Base-by-base conservation (phyloP, 371 early-diverging fungal species). In the Chytridiales sp. region DNA sequence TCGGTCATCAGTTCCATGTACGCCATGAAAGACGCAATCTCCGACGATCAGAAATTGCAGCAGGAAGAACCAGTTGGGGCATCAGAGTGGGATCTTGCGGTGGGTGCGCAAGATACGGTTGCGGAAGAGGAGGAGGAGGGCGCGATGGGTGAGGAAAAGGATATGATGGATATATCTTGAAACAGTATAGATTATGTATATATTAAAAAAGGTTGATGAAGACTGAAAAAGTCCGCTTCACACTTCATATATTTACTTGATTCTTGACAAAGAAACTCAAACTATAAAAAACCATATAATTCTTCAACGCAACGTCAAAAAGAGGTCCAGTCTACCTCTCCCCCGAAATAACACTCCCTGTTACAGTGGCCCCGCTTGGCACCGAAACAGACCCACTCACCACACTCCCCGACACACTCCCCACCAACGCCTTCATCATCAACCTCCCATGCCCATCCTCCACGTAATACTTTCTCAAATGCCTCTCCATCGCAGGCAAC, bases 401-500 rank as follows among this genome's bases (percentile, higher is more conserved):
- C n/a, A 11, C 39, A 11, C 39, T 39, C 39, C n/a, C 39, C 39
- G 39, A 15, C 47, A 9, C 47, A 17, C 47, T 46, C 22, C 47
- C n/a, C 39, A 39, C 11, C 39, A 11, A 1, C 3, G 29, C 24
- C 43, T 58, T 62, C 22, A 46, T 44, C 22, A 56, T 22, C 55
- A 66, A 44, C 26, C 50, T 30, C 26, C 68, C 68, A 15, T 53
- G 63, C 22, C 11, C n/a, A 27, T 69, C 66, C 41, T 69, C 74
- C 24, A 35, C 42, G 51, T 74, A 74, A 44, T 64, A 43, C 36
- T 63, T 58, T 47, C 49, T 67, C 32, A 75, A 39, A 56, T 75
- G 72, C 36, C 61, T 67, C 39, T 65, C 65, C 69, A 79, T 70
- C 1, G 57, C 66, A 1, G 77, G 77, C 35, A 79, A 49, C 65